Conservation (phyloP, 768 basidiomycete species). For the Termitomyces sp. region DNA sequence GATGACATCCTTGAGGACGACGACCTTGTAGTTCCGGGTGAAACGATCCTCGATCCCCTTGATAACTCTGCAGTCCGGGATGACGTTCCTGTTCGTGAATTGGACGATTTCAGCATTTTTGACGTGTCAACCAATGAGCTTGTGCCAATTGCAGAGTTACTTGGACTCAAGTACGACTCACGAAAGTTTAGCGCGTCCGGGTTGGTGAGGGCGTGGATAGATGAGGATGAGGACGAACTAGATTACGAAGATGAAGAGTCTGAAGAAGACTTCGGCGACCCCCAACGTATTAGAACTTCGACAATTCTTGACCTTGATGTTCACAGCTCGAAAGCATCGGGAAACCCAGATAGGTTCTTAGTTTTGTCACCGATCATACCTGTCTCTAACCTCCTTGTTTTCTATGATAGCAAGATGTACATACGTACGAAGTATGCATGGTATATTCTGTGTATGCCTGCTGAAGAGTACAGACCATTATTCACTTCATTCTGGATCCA, state of each 20-base stretch:
- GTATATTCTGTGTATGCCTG: slow-evolving; percentile 60
- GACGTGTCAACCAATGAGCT: slow-evolving; percentile 28
- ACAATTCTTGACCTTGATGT: slow-evolving; percentile 41
- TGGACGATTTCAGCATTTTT: slow-evolving; percentile 52
- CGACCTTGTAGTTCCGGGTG: slow-evolving; percentile 37
- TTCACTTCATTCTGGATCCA: slow-evolving; percentile 43
- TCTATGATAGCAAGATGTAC: slow-evolving; percentile 48
- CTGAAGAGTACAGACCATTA: slow-evolving; percentile 35
- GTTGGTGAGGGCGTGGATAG: slow-evolving; percentile 32
- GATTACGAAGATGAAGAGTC: slow-evolving; percentile 25
- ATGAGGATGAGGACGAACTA: slow-evolving; percentile 20
- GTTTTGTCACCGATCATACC: not conserved
- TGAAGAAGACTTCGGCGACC: slow-evolving; percentile 20
- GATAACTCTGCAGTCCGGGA: slow-evolving; percentile 22
- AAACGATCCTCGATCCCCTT: slow-evolving; percentile 20
- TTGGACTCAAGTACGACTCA: slow-evolving; percentile 22
- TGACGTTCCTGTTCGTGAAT: slow-evolving; percentile 48
- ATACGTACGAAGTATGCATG: slow-evolving; percentile 57
- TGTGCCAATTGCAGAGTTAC: slow-evolving; percentile 34
- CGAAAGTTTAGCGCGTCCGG: slow-evolving; percentile 32
- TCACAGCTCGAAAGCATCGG: slow-evolving; percentile 28
- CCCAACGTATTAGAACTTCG: slow-evolving; percentile 30
- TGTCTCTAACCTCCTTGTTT: slow-evolving; percentile 9
- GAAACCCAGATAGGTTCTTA: slow-evolving; percentile 40
- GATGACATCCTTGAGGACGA: slow-evolving; percentile 34